Base-by-base conservation (phyloP, 140 eudicot species). In the Stevia rebaudiana region DNA sequence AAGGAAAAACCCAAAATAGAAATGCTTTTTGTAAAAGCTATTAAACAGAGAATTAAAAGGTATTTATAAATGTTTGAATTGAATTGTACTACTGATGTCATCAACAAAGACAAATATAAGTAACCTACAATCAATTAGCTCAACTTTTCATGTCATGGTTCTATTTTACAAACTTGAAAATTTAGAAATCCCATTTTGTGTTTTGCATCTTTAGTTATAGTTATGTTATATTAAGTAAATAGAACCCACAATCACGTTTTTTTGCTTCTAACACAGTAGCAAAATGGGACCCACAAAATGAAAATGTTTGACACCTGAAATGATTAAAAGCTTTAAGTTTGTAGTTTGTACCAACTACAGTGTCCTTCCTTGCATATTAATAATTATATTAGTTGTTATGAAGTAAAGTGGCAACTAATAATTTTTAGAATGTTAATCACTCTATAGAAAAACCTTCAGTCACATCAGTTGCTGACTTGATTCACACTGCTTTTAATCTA, bases 51-150 rank as follows among this genome's bases (percentile, higher is more conserved):
- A 59, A 47, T 50, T 19, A 47, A 49, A 67, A 21, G 64, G 44
- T 12, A 11, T 36, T 55, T 51, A 8, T 50, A 40, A 41, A 65
- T 68, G 65, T 67, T 68, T 50, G 64, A 68, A n/a, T n/a, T n/a
- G n/a, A n/a, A n/a, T n/a, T n/a, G n/a, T n/a, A n/a, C n/a, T n/a
- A 49, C 69, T 60, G 70, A 50, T 68, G 70, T 35, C 55, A 42
- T 58, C 69, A 67, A 74, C 56, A 65, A 66, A 66, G 68, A 74
- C 47, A 3, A 17, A 73, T 18, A 46, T 3, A 5, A 5, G 49
- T 42, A 30, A 25, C 41, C 25, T 63, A 18, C n/a, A 10, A 54
- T 21, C 30, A 50, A 37, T 57, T 43, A 15, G 47, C 57, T 56
- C 2, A 42, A 24, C 3, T 28, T 11, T 21, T n/a, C 13, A 36